Evolutionary conservation across 2,329 filamentous ascomycete species (phyloP).

Genomic region (Penicillium freii): DNA sequence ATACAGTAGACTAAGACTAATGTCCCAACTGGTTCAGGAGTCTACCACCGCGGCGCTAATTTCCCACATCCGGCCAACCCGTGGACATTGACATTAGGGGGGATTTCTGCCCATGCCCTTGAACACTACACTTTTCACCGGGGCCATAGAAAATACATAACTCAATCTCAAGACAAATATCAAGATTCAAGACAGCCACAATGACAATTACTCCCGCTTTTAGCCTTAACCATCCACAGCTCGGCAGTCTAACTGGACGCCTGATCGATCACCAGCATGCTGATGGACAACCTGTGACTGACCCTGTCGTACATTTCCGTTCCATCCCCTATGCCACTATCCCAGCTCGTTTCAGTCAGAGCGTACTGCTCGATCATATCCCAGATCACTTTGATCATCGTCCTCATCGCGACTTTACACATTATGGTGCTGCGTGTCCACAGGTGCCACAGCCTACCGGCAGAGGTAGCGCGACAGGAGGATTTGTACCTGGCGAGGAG

Average conservation of each 20-base stretch:
- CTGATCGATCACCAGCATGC: not conserved
- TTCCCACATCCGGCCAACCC: not conserved
- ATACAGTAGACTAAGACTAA: not conserved
- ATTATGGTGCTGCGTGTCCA: not conserved
- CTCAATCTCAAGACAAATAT: no score
- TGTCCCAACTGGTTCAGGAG: not conserved
- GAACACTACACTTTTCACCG: not conserved
- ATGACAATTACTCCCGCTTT: not conserved
- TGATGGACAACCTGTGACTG: not conserved
- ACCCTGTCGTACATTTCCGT: not conserved
- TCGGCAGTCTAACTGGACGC: not conserved
- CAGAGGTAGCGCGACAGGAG: not conserved
- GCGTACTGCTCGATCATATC: not conserved
- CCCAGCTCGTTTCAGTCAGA: not conserved
- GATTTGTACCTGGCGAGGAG: no score
- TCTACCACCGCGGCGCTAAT: not conserved
- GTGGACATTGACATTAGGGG: not conserved
- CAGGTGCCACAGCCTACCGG: not conserved
- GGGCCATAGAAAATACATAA: no score
- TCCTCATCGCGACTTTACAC: not conserved
- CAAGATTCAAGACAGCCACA: no score
- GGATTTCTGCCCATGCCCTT: not conserved
- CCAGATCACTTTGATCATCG: not conserved
- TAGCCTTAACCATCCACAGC: not conserved
- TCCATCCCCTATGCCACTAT: not conserved